Conservation (phyloP, 2,329 filamentous ascomycete species). For the Aspergillus intermedius region DNA sequence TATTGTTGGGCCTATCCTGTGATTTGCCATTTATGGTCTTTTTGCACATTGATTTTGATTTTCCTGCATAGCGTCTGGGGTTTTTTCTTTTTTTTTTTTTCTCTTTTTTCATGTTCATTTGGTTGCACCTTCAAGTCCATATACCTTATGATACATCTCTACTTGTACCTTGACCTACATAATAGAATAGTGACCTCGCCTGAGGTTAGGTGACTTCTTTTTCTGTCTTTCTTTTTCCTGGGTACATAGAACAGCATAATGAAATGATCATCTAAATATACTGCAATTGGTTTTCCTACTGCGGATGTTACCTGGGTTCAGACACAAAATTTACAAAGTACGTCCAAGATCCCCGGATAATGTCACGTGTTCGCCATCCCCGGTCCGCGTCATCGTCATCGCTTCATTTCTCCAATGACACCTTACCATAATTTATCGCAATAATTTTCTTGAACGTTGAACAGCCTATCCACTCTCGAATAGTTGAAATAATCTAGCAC, state of each 20-base stretch:
- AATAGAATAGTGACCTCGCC: neutral
- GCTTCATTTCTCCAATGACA: neutral
- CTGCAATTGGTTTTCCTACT: no score
- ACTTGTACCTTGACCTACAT: neutral
- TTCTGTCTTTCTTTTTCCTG: no score
- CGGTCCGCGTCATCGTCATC: constrained; percentile 1
- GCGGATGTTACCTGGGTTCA: no score
- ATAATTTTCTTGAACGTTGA: no score
- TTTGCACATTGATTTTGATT: constrained; percentile 21
- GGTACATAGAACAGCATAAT: neutral
- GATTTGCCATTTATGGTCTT: constrained; percentile 13
- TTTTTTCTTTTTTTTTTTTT: constrained; percentile 17
- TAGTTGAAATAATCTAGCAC: neutral
- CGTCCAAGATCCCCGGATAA: neutral
- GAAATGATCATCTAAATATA: no score
- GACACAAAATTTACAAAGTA: no score
- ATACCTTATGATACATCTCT: neutral
- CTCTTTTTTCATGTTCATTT: constrained; percentile 9
- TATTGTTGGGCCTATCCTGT: constrained; percentile 8
- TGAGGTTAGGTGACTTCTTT: neutral
- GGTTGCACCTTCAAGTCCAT: neutral
- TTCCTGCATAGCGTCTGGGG: constrained; percentile 35
- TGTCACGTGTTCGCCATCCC: constrained; percentile 2
- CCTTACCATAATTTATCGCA: neutral
- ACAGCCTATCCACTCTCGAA: neutral